phyloP scores from a whole-genome alignment of 2,329 filamentous ascomycete genomes.

The Phialophora chinensis region DNA sequence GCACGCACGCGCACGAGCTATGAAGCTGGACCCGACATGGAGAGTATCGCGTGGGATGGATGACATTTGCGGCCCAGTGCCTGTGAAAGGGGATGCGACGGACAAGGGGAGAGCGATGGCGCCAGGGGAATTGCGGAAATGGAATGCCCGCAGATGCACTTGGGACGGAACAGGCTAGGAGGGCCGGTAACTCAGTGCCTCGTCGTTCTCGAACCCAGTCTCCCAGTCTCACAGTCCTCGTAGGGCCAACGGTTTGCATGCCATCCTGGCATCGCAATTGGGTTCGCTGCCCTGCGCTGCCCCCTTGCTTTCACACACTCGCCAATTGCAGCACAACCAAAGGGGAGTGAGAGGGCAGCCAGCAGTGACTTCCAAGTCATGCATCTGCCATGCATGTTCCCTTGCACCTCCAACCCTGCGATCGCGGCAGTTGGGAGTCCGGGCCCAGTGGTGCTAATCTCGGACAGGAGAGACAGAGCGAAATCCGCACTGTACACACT shows the following conservation, averaged over 20 bases:
- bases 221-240: no score
- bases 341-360: no score
- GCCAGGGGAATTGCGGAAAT: slow-evolving; percentile 13
- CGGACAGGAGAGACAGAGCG: background rate
- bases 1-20: background rate
- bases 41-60: background rate
- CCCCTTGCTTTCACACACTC: background rate
- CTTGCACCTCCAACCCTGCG: no score
- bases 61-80: background rate
- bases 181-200: slow-evolving; percentile 21
- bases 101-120: background rate
- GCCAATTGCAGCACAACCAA: no score
- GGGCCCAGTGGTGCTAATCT: background rate
- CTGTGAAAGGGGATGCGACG: background rate
- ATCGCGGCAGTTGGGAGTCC: background rate
- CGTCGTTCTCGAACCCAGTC: no score
- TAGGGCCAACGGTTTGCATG: no score
- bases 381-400: background rate
- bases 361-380: background rate
- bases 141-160: background rate
- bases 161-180: slow-evolving; percentile 42
- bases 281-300: background rate
- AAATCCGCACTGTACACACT: no score
- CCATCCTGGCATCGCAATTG: background rate
- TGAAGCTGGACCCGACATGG: background rate